Percentiles rank a stretch among this genome's conserved stretches.
Conservation (phyloP, 495 filamentous ascomycete species). For the Aspergillus conjunctus region DNA sequence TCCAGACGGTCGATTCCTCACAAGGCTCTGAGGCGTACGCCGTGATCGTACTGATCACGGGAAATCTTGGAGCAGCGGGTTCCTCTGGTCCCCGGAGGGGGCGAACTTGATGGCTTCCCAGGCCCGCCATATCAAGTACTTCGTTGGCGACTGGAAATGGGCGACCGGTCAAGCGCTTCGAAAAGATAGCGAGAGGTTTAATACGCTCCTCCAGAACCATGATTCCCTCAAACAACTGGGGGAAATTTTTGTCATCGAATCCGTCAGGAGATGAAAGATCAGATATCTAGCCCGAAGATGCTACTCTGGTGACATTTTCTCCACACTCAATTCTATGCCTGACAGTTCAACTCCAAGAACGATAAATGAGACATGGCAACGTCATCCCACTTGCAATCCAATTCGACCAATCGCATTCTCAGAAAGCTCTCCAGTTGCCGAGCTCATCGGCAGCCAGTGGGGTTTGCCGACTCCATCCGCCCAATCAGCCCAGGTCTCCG, state of each 20-base stretch:
- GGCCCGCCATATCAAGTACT: neutral
- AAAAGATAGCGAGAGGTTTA: no score
- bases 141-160: slow-evolving; percentile 8
- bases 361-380: neutral
- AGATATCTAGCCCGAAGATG: no score
- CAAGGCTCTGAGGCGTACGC: slow-evolving; percentile 6
- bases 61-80: neutral
- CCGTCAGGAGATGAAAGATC: no score
- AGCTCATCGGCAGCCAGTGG: slow-evolving; percentile 10
- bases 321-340: no score
- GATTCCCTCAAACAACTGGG: no score
- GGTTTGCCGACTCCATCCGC: slow-evolving; percentile 7
- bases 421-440: slow-evolving; percentile 8
- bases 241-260: no score
- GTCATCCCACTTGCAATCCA: neutral
- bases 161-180: no score
- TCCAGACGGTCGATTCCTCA: slow-evolving; percentile 9
- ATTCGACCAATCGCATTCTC: neutral
- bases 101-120: slow-evolving; percentile 1
- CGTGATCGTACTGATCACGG: slow-evolving; percentile 8
- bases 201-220: no score
- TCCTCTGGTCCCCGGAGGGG: neutral
- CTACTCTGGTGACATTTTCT: no score
- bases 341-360: no score
- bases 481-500: slow-evolving; percentile 8